These are phyloP conservation scores for Mortierella sp. DNA, from an alignment of 371 early-diverging fungal species.

Conservation along the genomic window DNA sequence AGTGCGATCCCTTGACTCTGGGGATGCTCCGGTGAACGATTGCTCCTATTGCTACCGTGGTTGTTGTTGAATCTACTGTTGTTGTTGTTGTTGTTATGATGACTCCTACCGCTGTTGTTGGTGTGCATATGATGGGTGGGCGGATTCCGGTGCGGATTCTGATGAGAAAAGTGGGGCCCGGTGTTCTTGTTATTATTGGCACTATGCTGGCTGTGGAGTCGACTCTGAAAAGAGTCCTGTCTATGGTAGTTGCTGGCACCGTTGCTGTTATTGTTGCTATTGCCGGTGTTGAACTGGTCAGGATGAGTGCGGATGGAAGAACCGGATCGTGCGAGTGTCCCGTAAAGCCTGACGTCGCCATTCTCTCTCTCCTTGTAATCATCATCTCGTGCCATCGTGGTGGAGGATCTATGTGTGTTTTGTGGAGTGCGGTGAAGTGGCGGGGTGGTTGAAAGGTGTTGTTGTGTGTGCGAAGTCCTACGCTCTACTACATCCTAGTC, in stretches of 20 bases:
- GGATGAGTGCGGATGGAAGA: background rate
- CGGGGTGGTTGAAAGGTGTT: background rate
- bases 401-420: background rate
- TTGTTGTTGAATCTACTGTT: background rate
- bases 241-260: background rate
- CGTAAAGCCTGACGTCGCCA: background rate
- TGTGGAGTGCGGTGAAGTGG: background rate
- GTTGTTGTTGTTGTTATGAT: background rate
- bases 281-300: background rate
- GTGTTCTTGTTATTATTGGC: background rate
- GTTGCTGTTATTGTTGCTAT: slow-evolving; percentile 1
- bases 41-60: background rate
- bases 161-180: background rate
- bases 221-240: no score
- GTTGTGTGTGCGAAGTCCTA: no score
- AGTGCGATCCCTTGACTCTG: background rate
- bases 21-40: background rate
- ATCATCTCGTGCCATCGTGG: slow-evolving; percentile 9
- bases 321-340: background rate
- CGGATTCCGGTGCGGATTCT: background rate
- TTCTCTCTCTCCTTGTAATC: slow-evolving; percentile 1
- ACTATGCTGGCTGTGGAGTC: slow-evolving; percentile 2
- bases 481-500: no score
- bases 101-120: slow-evolving; percentile 4
- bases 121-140: background rate